Percentiles rank a stretch among this genome's conserved stretches.
These are phyloP conservation scores for Volutella citrinella DNA, from an alignment of 2,329 filamentous ascomycete species.

Conservation along the genomic window DNA sequence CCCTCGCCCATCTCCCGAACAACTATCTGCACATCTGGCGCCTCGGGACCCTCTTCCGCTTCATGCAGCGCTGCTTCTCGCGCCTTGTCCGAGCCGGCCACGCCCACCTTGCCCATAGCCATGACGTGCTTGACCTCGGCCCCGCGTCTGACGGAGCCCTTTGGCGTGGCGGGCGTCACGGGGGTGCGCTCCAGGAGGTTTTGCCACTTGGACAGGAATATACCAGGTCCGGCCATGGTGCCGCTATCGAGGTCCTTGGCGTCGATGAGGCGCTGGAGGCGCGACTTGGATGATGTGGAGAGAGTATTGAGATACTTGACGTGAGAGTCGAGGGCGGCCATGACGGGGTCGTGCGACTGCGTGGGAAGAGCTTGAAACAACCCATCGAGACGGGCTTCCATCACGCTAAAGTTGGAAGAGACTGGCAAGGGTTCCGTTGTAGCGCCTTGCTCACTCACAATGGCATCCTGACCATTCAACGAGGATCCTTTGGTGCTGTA, in stretches of 20 bases:
- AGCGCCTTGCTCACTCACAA: neutral
- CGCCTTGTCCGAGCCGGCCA: constrained; percentile 26
- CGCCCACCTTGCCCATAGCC: constrained; percentile 42
- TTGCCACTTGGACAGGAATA: constrained; percentile 72
- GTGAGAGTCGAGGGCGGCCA: constrained; percentile 56
- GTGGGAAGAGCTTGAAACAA: constrained; percentile 46
- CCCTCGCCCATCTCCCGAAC: constrained; percentile 36
- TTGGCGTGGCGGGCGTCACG: constrained; percentile 58
- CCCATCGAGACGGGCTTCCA: constrained; percentile 38
- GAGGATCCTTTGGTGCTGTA: too few species aligned
- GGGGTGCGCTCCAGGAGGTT: constrained; percentile 65
- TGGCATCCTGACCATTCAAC: constrained; percentile 1
- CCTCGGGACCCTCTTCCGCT: constrained; percentile 30
- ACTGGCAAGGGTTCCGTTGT: neutral
- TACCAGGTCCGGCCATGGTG: constrained; percentile 60
- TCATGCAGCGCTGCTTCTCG: constrained; percentile 25
- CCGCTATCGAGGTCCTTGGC: constrained; percentile 22
- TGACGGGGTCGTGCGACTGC: constrained; percentile 43
- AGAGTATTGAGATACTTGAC: constrained; percentile 57
- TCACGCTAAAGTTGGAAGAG: constrained; percentile 23
- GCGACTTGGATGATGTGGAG: constrained; percentile 48
- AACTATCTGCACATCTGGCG: constrained; percentile 42
- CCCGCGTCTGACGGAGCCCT: constrained; percentile 52
- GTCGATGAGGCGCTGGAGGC: constrained; percentile 57
- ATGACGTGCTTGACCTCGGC: constrained; percentile 46